phyloP scores from a whole-genome alignment of 1,284 basidiomycete genomes.

The Heterobasidion parviporum region DNA sequence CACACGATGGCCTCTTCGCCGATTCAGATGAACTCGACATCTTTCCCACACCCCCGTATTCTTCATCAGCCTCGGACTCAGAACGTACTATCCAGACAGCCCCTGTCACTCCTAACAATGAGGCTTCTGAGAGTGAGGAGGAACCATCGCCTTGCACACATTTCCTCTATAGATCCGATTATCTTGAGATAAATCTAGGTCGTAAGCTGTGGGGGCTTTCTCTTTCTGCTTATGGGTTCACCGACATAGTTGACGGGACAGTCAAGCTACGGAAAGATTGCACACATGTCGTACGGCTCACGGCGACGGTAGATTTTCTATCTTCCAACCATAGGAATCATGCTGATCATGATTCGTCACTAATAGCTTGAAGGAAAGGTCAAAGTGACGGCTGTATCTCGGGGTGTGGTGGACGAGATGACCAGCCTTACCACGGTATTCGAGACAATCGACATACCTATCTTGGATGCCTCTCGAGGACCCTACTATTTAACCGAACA shows the following conservation, averaged over 20 bases:
- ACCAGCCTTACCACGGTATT: slow-evolving; percentile 20
- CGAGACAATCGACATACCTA: slow-evolving; percentile 20
- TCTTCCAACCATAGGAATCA: not conserved
- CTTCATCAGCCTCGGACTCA: not conserved
- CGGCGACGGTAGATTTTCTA: slow-evolving; percentile 26
- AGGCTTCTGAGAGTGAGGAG: not conserved
- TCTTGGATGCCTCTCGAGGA: slow-evolving; percentile 15
- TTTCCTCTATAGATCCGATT: slow-evolving; percentile 30
- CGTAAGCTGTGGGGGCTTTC: slow-evolving; percentile 29
- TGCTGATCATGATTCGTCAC: not conserved
- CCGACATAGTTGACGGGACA: slow-evolving; percentile 30
- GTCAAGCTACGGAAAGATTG: slow-evolving; percentile 27
- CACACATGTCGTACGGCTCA: slow-evolving; percentile 21
- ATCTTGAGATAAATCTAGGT: slow-evolving; percentile 33
- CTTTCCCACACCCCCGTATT: not conserved
- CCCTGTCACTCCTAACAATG: not conserved
- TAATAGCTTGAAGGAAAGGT: slow-evolving; percentile 31
- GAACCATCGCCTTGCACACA: not conserved
- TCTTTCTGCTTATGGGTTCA: slow-evolving; percentile 33
- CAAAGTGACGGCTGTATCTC: slow-evolving; percentile 24
- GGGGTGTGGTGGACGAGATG: slow-evolving; percentile 18
- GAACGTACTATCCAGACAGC: not conserved
- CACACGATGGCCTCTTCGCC: not conserved
- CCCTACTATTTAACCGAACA: slow-evolving; percentile 19
- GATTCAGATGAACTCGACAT: not conserved